These are phyloP conservation scores for Sporothrix euskadiensis DNA, from an alignment of 2,329 filamentous ascomycete genomes.

Conservation along the genomic window DNA sequence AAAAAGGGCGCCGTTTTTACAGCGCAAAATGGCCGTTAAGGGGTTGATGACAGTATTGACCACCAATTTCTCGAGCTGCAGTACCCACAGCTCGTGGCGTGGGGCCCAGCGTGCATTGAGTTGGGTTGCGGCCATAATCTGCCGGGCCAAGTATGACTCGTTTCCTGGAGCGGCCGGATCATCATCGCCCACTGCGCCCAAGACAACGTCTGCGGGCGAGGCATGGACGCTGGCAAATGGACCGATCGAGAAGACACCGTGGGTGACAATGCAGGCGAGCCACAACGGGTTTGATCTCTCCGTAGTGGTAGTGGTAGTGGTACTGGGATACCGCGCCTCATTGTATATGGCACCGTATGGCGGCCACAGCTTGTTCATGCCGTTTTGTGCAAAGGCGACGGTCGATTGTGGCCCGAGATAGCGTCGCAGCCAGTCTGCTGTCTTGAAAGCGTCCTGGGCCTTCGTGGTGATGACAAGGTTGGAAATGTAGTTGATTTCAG, in stretches of 20 bases:
- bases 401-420: conserved; percentile 67
- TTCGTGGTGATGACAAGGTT: conserved; percentile 82
- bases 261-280: conserved; percentile 64
- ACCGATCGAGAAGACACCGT: conserved; percentile 55
- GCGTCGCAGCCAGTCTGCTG: conserved; percentile 57
- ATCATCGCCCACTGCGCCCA: conserved; percentile 47
- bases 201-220: conserved; percentile 49
- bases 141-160: conserved; percentile 44
- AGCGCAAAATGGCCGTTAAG: conserved; percentile 74
- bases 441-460: conserved; percentile 64
- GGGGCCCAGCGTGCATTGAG: conserved; percentile 47
- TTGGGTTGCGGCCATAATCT: conserved; percentile 47
- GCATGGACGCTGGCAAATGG: conserved; percentile 56
- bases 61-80: conserved; percentile 85
- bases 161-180: not conserved
- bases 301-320: not conserved
- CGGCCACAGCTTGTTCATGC: conserved; percentile 70
- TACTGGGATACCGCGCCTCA: conserved; percentile 42
- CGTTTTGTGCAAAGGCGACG: conserved; percentile 84
- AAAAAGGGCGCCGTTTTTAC: conserved; percentile 76
- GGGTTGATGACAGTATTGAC: conserved; percentile 82
- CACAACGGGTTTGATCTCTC: conserved; percentile 61
- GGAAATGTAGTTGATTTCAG: conserved; percentile 50
- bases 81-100: conserved; percentile 50
- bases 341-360: conserved; percentile 51